These are phyloP conservation scores for Rhododendron ovatum DNA, from an alignment of 148 eudicot genomes.

Conservation along the genomic window DNA sequence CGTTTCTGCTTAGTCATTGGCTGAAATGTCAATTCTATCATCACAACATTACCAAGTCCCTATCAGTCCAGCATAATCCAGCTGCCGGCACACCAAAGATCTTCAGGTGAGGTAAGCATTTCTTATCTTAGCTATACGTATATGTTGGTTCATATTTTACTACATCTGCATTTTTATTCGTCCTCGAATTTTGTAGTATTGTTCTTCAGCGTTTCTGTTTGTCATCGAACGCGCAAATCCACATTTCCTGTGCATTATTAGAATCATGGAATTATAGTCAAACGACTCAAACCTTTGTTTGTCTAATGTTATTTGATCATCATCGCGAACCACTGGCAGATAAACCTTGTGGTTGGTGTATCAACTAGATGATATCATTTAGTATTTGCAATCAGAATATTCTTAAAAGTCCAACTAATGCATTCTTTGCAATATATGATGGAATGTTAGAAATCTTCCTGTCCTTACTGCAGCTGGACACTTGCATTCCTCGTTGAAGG, in stretches of 20 bases:
- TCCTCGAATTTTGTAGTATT: not conserved
- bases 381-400: not conserved
- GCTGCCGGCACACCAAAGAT: constrained; percentile 5
- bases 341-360: not conserved
- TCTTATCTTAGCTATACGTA: too few relatives aligned
- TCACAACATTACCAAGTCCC: not conserved
- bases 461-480: not conserved
- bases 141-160: too few relatives aligned
- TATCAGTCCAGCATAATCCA: constrained; percentile 8
- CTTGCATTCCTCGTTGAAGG: not conserved
- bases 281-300: too few relatives aligned
- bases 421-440: not conserved
- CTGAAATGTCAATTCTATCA: not conserved
- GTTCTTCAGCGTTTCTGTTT: not conserved
- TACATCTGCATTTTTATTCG: too few relatives aligned
- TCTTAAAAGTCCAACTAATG: not conserved
- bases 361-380: too few relatives aligned
- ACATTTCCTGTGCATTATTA: too few relatives aligned
- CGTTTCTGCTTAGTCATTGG: not conserved
- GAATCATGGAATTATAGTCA: not conserved
- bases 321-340: too few relatives aligned
- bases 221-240: not conserved
- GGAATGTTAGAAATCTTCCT: not conserved
- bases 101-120: not conserved
- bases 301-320: not conserved